Base-by-base conservation (phyloP, 805 yeast species). In the Zygosaccharomyces siamensis region DNA sequence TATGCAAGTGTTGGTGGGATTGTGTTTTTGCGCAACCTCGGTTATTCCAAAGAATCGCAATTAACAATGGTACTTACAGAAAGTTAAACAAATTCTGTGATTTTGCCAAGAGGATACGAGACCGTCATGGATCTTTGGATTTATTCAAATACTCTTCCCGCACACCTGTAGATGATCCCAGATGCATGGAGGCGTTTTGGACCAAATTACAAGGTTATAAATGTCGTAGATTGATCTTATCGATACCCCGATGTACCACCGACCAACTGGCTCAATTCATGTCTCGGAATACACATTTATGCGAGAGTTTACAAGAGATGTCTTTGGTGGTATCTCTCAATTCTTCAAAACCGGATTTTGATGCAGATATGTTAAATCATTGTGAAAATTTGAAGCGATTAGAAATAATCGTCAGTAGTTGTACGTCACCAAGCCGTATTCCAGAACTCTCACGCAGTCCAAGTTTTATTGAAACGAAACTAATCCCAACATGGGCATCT, bases 101-200 rank as follows among this genome's bases (percentile, higher is more conserved):
- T 3, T 64, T 64, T 45, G 26, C 56, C 10, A 43, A 48, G 24
- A 20, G 31, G 12, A 6, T 50, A 36, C 37, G 33, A 12, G 14
- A 36, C 18, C 31, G 42, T 12, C 28, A 21, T n/a, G 33, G 35
- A 20, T 26, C 42, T 3, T 20, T 61, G 3, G 49, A 54, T 7
- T 37, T 50, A 1, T 26, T 63, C 16, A 47, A 48, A 31, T 52
- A 57, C 23, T 59, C 65, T 1, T 50, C 60, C n/a, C 55, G 51
- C 26, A 30, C 49, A 2, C 39, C 60, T 6, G 48, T 60, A 0
- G 67, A 59, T n/a, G 69, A 66, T 28, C 31, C 43, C 1, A 61
- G 52, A 39, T 47, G 58, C 7, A 21, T 56, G 5, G 46, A 53
- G 26, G 16, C 43, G 3, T 46, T 64, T 3, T 47, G 57, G 5